These are phyloP conservation scores for Hymenoscyphus fructigenus DNA, from an alignment of 2,329 filamentous ascomycete genomes.

Conservation along the genomic window DNA sequence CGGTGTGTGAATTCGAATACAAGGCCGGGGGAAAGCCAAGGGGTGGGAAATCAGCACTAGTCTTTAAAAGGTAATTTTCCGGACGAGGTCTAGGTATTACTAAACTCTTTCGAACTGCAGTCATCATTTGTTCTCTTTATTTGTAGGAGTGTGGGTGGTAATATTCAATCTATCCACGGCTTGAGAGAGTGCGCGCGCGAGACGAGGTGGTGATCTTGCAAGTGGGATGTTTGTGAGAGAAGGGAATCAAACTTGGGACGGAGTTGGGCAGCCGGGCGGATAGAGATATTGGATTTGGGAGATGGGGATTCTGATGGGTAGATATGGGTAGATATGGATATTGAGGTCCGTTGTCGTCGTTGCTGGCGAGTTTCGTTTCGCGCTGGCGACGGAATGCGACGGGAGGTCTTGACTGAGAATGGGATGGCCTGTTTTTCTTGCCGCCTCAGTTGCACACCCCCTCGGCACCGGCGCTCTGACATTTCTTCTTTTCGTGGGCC, in stretches of 20 bases:
- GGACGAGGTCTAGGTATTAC: background rate
- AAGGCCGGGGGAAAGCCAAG: background rate
- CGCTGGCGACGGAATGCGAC: background rate
- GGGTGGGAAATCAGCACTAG: background rate
- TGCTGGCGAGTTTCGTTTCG: background rate
- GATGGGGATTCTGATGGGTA: background rate
- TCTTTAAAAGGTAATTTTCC: background rate
- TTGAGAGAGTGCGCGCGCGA: background rate
- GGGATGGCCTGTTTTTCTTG: background rate
- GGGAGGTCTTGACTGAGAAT: background rate
- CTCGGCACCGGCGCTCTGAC: background rate
- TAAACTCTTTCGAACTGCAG: background rate
- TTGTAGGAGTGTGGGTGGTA: background rate
- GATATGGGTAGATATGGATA: background rate
- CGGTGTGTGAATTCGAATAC: too few relatives aligned
- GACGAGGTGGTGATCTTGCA: slow-evolving; percentile 4
- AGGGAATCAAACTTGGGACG: background rate
- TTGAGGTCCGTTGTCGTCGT: background rate
- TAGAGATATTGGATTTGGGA: background rate
- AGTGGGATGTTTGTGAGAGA: background rate
- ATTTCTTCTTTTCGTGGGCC: too few relatives aligned
- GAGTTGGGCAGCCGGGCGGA: background rate
- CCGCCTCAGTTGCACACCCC: background rate
- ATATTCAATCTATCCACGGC: background rate
- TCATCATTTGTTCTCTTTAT: background rate